Conservation (phyloP, 2,329 filamentous ascomycete species). For the Fusarium sp. region DNA sequence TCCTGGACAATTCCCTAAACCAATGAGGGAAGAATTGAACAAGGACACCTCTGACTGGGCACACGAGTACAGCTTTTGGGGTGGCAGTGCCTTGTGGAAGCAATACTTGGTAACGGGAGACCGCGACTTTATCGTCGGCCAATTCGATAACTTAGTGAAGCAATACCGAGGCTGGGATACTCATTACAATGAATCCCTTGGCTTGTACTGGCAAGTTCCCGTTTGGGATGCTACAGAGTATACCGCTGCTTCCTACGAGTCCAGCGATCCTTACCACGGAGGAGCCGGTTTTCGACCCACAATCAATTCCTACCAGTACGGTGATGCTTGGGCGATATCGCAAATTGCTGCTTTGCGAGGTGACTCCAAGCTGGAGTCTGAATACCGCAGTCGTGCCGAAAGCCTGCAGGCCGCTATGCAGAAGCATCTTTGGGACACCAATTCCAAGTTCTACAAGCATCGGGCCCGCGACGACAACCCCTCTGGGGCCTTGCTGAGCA, state of each 20-base stretch:
- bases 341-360: neutral
- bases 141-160: slow-evolving; percentile 5
- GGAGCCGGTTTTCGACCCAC: neutral
- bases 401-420: neutral
- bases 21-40: slow-evolving; percentile 3
- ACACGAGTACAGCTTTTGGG: slow-evolving; percentile 16
- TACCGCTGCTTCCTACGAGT: slow-evolving; percentile 6
- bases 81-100: neutral
- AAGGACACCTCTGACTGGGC: slow-evolving; percentile 7
- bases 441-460: slow-evolving; percentile 2
- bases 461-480: neutral
- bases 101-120: slow-evolving; percentile 4
- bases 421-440: neutral
- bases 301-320: slow-evolving; percentile 7
- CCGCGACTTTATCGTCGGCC: neutral
- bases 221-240: slow-evolving; percentile 10
- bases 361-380: neutral
- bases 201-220: slow-evolving; percentile 5
- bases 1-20: slow-evolving; percentile 3
- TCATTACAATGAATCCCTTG: neutral
- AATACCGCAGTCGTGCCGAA: neutral
- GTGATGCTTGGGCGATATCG: neutral
- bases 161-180: slow-evolving; percentile 9
- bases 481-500: neutral
- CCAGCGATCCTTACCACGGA: neutral